Conservation (phyloP, 257 asterid species). For the Solanum peruvianum region DNA sequence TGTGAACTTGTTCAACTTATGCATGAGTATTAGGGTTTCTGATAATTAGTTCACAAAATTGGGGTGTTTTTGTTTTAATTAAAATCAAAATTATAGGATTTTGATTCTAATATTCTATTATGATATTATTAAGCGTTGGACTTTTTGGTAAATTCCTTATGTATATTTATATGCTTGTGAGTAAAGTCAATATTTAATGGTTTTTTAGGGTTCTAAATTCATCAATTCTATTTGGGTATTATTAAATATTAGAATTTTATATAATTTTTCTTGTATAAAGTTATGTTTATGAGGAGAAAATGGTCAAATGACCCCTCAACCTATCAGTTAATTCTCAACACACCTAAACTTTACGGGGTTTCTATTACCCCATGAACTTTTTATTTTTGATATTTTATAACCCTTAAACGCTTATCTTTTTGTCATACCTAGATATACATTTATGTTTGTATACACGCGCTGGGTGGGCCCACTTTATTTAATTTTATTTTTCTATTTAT, state of each 20-base stretch:
- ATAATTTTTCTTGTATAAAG: not conserved
- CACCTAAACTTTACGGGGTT: too few species aligned
- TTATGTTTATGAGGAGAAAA: not conserved
- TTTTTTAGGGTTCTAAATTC: not conserved
- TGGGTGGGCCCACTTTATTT: too few species aligned
- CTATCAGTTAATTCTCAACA: too few species aligned
- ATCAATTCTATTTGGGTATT: not conserved
- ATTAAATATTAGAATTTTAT: too few species aligned
- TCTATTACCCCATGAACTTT: too few species aligned
- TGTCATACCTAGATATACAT: too few species aligned
- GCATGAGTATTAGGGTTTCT: not conserved
- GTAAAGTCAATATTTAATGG: not conserved
- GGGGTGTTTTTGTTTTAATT: not conserved
- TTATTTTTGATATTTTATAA: too few species aligned
- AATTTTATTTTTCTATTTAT: too few species aligned
- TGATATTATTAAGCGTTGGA: not conserved
- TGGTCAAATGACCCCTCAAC: too few species aligned
- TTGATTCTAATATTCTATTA: not conserved
- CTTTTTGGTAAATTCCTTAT: not conserved
- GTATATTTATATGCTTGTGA: not conserved
- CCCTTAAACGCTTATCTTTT: too few species aligned
- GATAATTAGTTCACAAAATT: not conserved
- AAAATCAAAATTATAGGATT: not conserved
- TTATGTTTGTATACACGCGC: too few species aligned
- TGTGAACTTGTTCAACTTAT: not conserved